Evolutionary conservation across 1,284 basidiomycete species (phyloP), one percentile per base, ranked within the genome.

Genomic region (Amylostereum areolatum): DNA sequence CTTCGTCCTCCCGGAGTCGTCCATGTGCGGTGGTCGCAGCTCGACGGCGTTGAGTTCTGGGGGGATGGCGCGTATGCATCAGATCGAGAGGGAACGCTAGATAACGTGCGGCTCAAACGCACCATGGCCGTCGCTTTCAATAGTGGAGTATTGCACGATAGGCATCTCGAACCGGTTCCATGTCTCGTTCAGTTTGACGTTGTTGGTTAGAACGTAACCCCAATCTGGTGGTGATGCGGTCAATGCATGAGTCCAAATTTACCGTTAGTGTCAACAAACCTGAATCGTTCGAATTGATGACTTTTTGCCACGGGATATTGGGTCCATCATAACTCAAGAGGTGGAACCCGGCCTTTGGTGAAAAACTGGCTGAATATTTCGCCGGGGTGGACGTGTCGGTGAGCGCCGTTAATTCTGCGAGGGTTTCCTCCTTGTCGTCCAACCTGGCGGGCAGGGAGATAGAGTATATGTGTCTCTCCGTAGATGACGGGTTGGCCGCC

Each of bases 21-120:
- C 96, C 80, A 98, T 90, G 55, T 81, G 78, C 4, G 92, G 91
- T 12, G 96, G 96, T 11, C 92, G 80, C 55, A 96, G 81, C 70
- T 97, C 95, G 57, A 88, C 77, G 48, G 89, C 87, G 64, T 95
- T 96, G 46, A 96, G 73, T 60, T 89, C 89, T 87, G 58, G 24
- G 33, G 24, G 47, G 42, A 50, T 46, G 41, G 48, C 51, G 45
- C 31, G 24, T 31, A 24, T 32, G 24, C 41, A 30, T 52, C 34
- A 29, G 30, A 39, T 24, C 24, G 41, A 35, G 37, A 24, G 55
- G 37, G 11, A n/a, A 18, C 4, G 18, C 18, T 25, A 49, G 27
- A 37, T 37, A 24, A 34, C 43, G n/a, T 30, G 18, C 3, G 42
- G n/a, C 27, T 49, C 34, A n/a, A 18, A 63, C 75, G 57, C 57